phyloP scores from a whole-genome alignment of 2,329 filamentous ascomycete species.

The Penicillium italicum region DNA sequence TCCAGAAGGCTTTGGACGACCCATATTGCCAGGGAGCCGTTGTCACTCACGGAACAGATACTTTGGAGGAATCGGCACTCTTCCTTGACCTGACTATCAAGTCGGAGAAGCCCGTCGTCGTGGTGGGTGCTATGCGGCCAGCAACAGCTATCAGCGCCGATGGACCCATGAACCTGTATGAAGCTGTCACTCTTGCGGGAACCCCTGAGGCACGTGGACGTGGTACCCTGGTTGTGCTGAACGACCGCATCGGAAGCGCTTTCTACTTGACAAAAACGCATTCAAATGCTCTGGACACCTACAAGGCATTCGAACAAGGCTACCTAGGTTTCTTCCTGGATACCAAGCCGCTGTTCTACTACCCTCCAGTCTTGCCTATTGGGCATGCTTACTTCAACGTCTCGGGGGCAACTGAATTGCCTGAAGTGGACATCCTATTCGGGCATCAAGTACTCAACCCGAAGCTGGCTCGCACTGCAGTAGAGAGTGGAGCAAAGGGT shows the following conservation, averaged over 20 bases:
- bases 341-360: background rate
- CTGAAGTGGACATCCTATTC: background rate
- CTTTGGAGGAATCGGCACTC: slow-evolving; percentile 35
- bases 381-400: background rate
- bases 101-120: background rate
- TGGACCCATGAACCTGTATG: background rate
- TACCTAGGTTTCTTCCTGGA: background rate
- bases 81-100: background rate
- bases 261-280: background rate
- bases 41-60: slow-evolving; percentile 53
- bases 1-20: background rate
- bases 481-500: background rate
- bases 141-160: background rate
- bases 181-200: background rate
- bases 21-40: background rate
- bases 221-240: background rate
- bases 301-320: background rate
- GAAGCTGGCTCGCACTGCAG: background rate
- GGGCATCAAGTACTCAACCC: background rate
- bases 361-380: background rate
- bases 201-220: background rate
- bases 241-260: background rate
- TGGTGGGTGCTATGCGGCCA: background rate
- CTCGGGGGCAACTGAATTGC: background rate
- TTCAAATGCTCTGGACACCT: background rate